Base-by-base conservation (phyloP, 164 flowering plant genomes). In the Akebia trifoliata region DNA sequence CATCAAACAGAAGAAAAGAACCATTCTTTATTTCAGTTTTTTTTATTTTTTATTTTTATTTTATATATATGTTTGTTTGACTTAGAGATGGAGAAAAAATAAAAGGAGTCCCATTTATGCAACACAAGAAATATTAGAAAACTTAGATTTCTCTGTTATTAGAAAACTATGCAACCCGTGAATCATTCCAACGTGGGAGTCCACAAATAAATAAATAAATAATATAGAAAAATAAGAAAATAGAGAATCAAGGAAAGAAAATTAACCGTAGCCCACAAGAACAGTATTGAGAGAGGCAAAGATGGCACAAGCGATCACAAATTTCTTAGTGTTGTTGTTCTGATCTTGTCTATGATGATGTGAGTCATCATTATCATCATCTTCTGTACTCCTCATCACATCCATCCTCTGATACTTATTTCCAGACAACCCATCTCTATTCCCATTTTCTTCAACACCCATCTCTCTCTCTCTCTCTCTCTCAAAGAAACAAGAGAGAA, bases 231-330 rank as follows among this genome's bases (percentile, higher is more conserved):
- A 15, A 15, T 7, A 17, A 15, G 17, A 5, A 17, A 57, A 31
- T 2, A 31, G 4, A 21, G 11, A 30, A 11, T 12, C 1, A 20
- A 18, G 32, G 20, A 18, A 32, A 50, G n/a, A 22, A n/a, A 22
- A 20, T 6, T 55, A 74, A 84, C 94, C 94, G 54, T 86, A 84
- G 54, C 95, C 95, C 43, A 84, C 86, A 54, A 86, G 90, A 50
- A 84, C 85, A 30, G 74, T 68, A 62, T 84, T 86, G 59, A 86
- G 80, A 72, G 94, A 86, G 1, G 90, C 90, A 56, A 84, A 86
- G 38, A 84, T 60, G 36, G 94, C 89, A 54, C 87, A 84, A 38
- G 83, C 86, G 57, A 77, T 42, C 0, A 86, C 90, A 67, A 71
- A 84, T 63, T 72, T 84, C 68, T 66, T 75, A 44, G 81, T 78